A percentile compares a stretch with the other conserved stretches of the same genome.
phyloP scores from a whole-genome alignment of 495 filamentous ascomycete genomes.

The Chaetomium tenue region DNA sequence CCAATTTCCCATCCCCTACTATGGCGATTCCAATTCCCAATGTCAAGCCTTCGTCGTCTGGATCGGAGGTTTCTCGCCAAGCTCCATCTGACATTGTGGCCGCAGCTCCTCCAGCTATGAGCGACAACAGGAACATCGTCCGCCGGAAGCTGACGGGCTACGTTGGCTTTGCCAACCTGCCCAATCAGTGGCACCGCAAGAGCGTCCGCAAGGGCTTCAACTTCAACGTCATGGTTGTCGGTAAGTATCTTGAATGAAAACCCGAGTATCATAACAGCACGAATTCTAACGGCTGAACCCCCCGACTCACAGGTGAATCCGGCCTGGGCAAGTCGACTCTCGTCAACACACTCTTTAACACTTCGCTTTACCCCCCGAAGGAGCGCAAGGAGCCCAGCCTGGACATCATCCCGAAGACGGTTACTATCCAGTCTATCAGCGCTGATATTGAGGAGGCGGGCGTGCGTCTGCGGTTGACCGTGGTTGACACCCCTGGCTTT shows the following conservation, averaged over 20 bases:
- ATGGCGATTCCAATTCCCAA: conserved; percentile 42
- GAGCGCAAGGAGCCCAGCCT: conserved; percentile 94
- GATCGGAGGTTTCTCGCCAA: conserved; percentile 48
- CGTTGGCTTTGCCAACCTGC: conserved; percentile 97
- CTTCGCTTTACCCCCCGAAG: conserved; percentile 96
- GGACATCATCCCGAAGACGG: conserved; percentile 98
- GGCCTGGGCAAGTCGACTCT: conserved; percentile 98
- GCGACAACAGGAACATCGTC: conserved; percentile 94
- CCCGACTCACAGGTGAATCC: conserved; percentile 74
- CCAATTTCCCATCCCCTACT: conserved; percentile 29
- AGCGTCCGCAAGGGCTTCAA: conserved; percentile 99
- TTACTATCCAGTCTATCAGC: conserved; percentile 96
- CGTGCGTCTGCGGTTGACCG: conserved; percentile 92
- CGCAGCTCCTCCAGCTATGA: conserved; percentile 68
- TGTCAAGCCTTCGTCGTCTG: conserved; percentile 54
- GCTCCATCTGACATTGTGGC: conserved; percentile 80
- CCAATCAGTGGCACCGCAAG: conserved; percentile 99
- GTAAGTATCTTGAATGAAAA: conserved; percentile 51
- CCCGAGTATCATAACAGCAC: conserved; percentile 3
- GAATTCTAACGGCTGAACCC: conserved; percentile 15
- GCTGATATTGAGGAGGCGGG: conserved; percentile 99
- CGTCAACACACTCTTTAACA: conserved; percentile 99
- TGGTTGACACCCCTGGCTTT: conserved; percentile 97
- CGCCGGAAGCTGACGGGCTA: conserved; percentile 97
- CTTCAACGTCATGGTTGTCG: conserved; percentile 99